A percentile compares a stretch with the other conserved stretches of the same genome.
Conservation (phyloP, 2,329 filamentous ascomycete genomes). For the Pestalotiopsis sp. region DNA sequence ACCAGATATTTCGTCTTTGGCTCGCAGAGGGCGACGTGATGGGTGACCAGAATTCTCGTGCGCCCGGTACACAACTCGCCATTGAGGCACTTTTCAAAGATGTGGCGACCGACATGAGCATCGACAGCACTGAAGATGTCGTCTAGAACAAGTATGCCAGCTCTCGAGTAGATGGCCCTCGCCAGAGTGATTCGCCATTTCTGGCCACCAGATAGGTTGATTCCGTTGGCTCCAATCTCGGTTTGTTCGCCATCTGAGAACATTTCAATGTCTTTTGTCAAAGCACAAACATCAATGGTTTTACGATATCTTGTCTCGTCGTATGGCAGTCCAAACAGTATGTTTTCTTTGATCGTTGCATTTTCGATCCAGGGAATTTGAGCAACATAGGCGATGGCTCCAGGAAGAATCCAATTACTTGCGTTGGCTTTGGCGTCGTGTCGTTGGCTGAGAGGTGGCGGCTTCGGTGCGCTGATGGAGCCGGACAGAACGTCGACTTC, state of each 20-base stretch:
- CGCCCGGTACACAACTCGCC: conserved; percentile 70
- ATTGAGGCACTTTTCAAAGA: conserved; percentile 75
- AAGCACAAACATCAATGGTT: conserved; percentile 72
- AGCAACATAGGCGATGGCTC: conserved; percentile 73
- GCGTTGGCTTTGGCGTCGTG: conserved; percentile 64
- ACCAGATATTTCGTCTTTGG: conserved; percentile 74
- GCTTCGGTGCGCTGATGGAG: conserved; percentile 55
- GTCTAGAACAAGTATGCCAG: conserved; percentile 76
- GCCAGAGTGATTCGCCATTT: conserved; percentile 82
- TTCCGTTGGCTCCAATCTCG: conserved; percentile 82
- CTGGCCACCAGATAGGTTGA: conserved; percentile 83
- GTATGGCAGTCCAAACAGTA: conserved; percentile 74
- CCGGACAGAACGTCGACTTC: conserved; percentile 73
- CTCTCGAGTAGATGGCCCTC: conserved; percentile 77
- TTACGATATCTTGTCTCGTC: conserved; percentile 70
- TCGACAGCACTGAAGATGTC: conserved; percentile 86
- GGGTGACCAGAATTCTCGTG: conserved; percentile 79
- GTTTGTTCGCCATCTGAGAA: conserved; percentile 77
- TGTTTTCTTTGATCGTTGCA: conserved; percentile 76
- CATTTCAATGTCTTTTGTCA: conserved; percentile 77
- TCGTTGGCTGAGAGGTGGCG: conserved; percentile 54
- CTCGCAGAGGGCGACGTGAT: conserved; percentile 74
- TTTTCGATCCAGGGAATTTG: conserved; percentile 89
- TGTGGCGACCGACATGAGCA: conserved; percentile 77
- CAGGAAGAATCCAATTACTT: conserved; percentile 70